phyloP scores from a whole-genome alignment of 2,329 filamentous ascomycete genomes.

The Xylaria sp. region DNA sequence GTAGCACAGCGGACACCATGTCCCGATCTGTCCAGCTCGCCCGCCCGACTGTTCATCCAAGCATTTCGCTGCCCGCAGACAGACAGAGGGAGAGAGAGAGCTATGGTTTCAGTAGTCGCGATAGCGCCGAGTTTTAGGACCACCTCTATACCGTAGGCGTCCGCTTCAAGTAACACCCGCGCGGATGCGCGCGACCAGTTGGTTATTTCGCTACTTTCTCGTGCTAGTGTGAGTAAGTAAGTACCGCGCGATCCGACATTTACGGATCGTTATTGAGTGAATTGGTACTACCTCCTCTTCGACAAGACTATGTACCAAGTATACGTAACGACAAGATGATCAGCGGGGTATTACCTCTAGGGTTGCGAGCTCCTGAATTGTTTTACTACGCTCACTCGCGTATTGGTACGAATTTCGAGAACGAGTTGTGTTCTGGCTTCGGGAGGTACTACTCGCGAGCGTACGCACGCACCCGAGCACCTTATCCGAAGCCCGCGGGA shows the following conservation, averaged over 20 bases:
- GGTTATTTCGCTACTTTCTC: background rate
- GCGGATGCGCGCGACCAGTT: slow-evolving; percentile 16
- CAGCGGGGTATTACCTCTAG: background rate
- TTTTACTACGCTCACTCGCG: slow-evolving; percentile 8
- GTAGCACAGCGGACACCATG: slow-evolving; percentile 9
- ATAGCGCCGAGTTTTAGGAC: slow-evolving; percentile 10
- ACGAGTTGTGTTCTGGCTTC: background rate
- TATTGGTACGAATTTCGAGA: background rate
- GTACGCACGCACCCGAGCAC: background rate
- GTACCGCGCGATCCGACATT: slow-evolving; percentile 9
- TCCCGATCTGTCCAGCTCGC: slow-evolving; percentile 22
- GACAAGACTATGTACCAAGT: background rate
- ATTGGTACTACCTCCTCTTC: background rate
- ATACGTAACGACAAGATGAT: slow-evolving; percentile 1
- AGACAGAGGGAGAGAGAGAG: background rate
- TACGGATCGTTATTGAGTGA: background rate
- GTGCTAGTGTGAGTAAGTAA: background rate
- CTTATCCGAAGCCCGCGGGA: slow-evolving; percentile 10
- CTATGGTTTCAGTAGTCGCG: slow-evolving; percentile 15
- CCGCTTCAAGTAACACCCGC: slow-evolving; percentile 27
- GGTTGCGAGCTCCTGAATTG: background rate
- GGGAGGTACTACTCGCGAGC: background rate
- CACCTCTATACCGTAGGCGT: background rate
- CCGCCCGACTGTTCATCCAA: slow-evolving; percentile 22
- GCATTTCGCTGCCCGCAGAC: background rate